phyloP scores from a whole-genome alignment of 768 basidiomycete genomes.

The Porphyrellus cyaneotinctus region DNA sequence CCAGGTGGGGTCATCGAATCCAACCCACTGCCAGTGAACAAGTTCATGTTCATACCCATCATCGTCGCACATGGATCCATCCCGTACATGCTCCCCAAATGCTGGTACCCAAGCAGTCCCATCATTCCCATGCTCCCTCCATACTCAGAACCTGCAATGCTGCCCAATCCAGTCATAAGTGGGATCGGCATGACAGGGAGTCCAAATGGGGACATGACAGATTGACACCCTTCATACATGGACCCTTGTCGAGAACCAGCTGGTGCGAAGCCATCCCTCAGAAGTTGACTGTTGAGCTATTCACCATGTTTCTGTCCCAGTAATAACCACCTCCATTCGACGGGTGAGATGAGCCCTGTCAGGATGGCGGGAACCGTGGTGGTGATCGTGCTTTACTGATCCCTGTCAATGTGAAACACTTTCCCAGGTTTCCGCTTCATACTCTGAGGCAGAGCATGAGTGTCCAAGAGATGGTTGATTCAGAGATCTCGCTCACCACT shows the following conservation, averaged over 20 bases:
- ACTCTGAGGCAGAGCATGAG: constrained; percentile 52
- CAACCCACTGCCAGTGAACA: constrained; percentile 58
- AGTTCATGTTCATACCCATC: constrained; percentile 60
- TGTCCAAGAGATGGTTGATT: neutral
- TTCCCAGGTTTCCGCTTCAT: constrained; percentile 92
- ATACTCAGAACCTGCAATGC: constrained; percentile 67
- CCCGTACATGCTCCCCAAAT: constrained; percentile 73
- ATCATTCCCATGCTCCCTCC: constrained; percentile 53
- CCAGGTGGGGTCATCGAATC: constrained; percentile 50
- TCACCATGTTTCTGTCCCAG: constrained; percentile 73
- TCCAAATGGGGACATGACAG: constrained; percentile 43
- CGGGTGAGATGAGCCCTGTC: constrained; percentile 62
- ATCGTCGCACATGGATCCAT: constrained; percentile 60
- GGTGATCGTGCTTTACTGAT: constrained; percentile 62
- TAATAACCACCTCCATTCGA: constrained; percentile 85
- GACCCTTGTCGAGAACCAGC: constrained; percentile 36
- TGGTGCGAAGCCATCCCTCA: constrained; percentile 40
- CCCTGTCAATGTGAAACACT: constrained; percentile 64
- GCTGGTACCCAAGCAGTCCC: constrained; percentile 58
- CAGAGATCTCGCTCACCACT: constrained; percentile 62
- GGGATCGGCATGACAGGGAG: constrained; percentile 67
- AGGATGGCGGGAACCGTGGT: constrained; percentile 50
- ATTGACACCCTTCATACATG: constrained; percentile 41
- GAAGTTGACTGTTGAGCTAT: constrained; percentile 58
- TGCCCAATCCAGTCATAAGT: constrained; percentile 64